Evolutionary conservation across 2,329 filamentous ascomycete genomes (phyloP).

Genomic region (Emmonsia crescens): DNA sequence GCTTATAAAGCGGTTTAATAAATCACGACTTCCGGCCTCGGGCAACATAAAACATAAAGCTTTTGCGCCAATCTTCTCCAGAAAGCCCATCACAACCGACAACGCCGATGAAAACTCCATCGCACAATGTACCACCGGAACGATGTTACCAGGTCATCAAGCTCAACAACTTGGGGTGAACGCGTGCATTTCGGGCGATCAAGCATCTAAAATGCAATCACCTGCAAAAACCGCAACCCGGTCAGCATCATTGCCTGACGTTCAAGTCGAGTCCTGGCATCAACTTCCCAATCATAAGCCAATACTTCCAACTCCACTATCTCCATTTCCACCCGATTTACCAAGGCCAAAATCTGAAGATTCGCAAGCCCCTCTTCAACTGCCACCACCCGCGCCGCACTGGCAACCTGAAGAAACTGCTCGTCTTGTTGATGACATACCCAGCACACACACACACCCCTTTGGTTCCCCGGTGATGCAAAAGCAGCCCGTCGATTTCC

Average conservation of each 20-base stretch:
- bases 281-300: background rate
- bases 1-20: background rate
- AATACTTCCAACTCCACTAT: background rate
- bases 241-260: background rate
- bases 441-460: background rate
- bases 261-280: background rate
- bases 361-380: background rate
- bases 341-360: background rate
- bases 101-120: background rate
- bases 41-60: background rate
- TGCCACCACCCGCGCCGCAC: background rate
- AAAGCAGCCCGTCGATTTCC: background rate
- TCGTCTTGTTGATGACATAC: background rate
- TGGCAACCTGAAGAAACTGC: background rate
- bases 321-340: background rate
- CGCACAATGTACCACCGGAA: background rate
- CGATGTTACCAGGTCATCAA: background rate
- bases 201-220: slow-evolving; percentile 35
- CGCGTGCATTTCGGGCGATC: slow-evolving; percentile 50
- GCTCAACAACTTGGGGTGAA: slow-evolving; percentile 31
- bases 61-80: background rate
- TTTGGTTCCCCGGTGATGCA: background rate
- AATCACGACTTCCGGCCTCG: background rate
- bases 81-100: background rate
- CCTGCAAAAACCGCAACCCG: background rate